phyloP scores from a whole-genome alignment of 331 rosid species.

The Cucumis variabilis region DNA sequence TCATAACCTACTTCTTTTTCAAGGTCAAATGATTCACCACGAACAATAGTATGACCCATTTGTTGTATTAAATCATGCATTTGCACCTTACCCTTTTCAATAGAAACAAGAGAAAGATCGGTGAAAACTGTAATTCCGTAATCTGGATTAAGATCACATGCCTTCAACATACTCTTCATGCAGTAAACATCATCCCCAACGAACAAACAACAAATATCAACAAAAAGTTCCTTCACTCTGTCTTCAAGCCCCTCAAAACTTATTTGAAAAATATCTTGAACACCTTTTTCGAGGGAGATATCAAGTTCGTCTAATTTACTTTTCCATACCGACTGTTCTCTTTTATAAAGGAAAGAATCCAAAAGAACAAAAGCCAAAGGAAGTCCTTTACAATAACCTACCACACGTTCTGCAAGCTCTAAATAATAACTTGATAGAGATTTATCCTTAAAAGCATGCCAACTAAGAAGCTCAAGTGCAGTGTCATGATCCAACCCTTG shows the following conservation, averaged over 20 bases:
- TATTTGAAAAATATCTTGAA: background rate
- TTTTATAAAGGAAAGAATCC: background rate
- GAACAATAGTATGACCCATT: background rate
- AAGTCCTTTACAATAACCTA: background rate
- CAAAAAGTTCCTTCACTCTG: background rate
- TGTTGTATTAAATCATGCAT: background rate
- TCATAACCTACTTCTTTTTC: constrained; percentile 12
- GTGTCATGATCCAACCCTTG: background rate
- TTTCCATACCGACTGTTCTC: background rate
- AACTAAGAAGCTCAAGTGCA: constrained; percentile 8
- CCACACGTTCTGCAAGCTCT: background rate
- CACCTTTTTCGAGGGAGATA: background rate
- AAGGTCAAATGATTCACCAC: background rate
- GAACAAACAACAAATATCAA: background rate
- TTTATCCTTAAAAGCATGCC: constrained; percentile 11
- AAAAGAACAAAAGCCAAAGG: constrained; percentile 18
- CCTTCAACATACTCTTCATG: background rate
- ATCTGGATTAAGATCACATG: background rate
- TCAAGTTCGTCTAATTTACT: background rate
- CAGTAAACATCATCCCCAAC: background rate
- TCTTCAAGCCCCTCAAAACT: constrained; percentile 8
- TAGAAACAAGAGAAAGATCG: background rate
- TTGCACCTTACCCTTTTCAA: background rate
- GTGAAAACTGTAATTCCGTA: background rate
- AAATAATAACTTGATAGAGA: background rate